Conservation (phyloP, 1,284 basidiomycete species). For the Microbotryum intermedium region DNA sequence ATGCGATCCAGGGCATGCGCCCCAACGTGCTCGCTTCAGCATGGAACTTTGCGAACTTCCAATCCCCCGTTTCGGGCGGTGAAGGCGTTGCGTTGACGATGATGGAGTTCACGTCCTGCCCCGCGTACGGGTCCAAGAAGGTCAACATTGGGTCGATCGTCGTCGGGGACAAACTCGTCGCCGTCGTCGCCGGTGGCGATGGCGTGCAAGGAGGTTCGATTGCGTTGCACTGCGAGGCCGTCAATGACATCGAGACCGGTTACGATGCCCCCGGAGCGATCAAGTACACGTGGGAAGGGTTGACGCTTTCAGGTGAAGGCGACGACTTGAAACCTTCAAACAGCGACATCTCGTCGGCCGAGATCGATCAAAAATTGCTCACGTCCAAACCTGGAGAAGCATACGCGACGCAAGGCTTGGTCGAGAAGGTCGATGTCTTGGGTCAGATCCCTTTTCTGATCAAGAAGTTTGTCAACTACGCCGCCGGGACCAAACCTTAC, state of each 20-base stretch:
- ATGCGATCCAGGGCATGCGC: slow-evolving; percentile 97
- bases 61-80: slow-evolving; percentile 41
- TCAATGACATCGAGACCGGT: slow-evolving; percentile 61
- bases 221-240: slow-evolving; percentile 57
- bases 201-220: slow-evolving; percentile 50
- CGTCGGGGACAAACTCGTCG: slow-evolving; percentile 62
- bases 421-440: slow-evolving; percentile 95
- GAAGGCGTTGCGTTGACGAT: slow-evolving; percentile 69
- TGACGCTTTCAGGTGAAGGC: slow-evolving; percentile 43
- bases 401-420: slow-evolving; percentile 57
- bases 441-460: slow-evolving; percentile 90
- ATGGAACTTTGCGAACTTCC: slow-evolving; percentile 96
- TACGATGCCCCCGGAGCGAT: slow-evolving; percentile 69
- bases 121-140: slow-evolving; percentile 53
- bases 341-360: slow-evolving; percentile 16
- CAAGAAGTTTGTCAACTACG: slow-evolving; percentile 80
- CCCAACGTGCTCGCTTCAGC: slow-evolving; percentile 84
- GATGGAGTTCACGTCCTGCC: slow-evolving; percentile 91
- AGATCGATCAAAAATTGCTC: slow-evolving; percentile 23
- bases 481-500: slow-evolving; percentile 83
- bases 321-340: not conserved
- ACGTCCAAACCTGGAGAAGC: slow-evolving; percentile 10
- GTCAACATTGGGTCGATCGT: slow-evolving; percentile 81
- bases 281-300: slow-evolving; percentile 69
- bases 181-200: slow-evolving; percentile 49